Base-by-base conservation (phyloP, 805 yeast species). In the Metschnikowia lachancei region DNA sequence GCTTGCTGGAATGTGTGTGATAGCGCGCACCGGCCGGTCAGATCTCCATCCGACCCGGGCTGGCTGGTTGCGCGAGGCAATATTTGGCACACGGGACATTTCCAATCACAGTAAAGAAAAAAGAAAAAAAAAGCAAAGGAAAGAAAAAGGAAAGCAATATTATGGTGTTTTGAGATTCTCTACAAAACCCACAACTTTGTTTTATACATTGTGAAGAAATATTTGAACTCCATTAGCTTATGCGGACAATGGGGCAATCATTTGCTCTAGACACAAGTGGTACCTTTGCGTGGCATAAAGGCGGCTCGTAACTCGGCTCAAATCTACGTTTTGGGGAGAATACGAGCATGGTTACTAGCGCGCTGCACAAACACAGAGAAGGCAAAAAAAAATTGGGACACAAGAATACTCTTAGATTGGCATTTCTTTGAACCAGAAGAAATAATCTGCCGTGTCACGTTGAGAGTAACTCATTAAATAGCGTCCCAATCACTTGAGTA, bases 291-390 rank as follows among this genome's bases (percentile, higher is more conserved):
- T 18, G 22, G 36, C 22, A 16, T 13, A 12, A 14, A 12, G n/a
- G 17, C 19, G n/a, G 17, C 19, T 12, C 19, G 22, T 18, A 17
- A 17, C 36, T 26, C 22, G 32, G 32, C 32, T 37, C 32, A 26
- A 30, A 37, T 37, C 32, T 14, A 14, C 14, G 40, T 17, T 30
- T 17, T 3, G 19, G 17, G 10, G 11, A 18, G 11, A 34, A 34
- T 31, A 33, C 26, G 37, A 40, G 32, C 39, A 28, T 33, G 39
- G 29, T 26, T 20, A 9, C 32, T 39, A n/a, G 39, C 45, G 40
- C 40, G 40, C 40, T 29, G 36, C 45, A 42, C 45, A 36, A 42
- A 42, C 40, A 29, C 45, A 42, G 40, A 36, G 36, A 19, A 35
- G 22, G 22, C 28, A 36, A 22, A 34, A 34, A 29, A 41, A 26